These are phyloP conservation scores for Aspergillus japonicus DNA, from an alignment of 2,329 filamentous ascomycete genomes.

Conservation along the genomic window DNA sequence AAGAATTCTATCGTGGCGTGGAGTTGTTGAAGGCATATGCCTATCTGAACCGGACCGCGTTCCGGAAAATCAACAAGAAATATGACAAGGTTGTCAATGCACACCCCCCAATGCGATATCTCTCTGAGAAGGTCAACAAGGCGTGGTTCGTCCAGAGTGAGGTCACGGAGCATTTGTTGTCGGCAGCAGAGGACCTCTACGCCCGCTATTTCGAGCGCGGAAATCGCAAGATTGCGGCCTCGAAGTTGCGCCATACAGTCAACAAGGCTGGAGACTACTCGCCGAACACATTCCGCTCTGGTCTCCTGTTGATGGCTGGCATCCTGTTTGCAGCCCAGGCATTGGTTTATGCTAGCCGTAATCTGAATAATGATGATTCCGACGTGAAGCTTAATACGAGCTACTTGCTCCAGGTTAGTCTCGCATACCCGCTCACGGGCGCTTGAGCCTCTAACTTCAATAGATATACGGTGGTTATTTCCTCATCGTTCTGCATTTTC, in stretches of 20 bases:
- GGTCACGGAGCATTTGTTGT: conserved; percentile 75
- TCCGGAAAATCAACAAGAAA: conserved; percentile 98
- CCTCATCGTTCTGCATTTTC: conserved; percentile 73
- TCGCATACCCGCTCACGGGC: not conserved
- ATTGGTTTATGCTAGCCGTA: conserved; percentile 57
- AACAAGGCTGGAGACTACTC: conserved; percentile 60
- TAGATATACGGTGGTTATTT: conserved; percentile 93
- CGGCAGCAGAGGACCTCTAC: conserved; percentile 84
- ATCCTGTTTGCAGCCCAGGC: conserved; percentile 66
- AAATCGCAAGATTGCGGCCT: conserved; percentile 85
- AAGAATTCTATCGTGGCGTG: conserved; percentile 89
- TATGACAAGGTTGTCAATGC: conserved; percentile 89
- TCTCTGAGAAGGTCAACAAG: conserved; percentile 87
- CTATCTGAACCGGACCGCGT: conserved; percentile 84
- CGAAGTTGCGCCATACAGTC: conserved; percentile 75
- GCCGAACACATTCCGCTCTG: conserved; percentile 59
- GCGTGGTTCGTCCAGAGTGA: conserved; percentile 91
- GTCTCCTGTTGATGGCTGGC: conserved; percentile 67
- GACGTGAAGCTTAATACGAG: conserved; percentile 55
- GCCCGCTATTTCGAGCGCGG: conserved; percentile 91
- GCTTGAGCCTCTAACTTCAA: conserved; percentile 23
- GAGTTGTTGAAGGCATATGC: conserved; percentile 92
- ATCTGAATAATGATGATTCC: conserved; percentile 52
- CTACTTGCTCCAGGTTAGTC: conserved; percentile 65
- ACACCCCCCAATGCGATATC: conserved; percentile 73